These are phyloP conservation scores for Fomitopsis palustris DNA, from an alignment of 1,284 basidiomycete genomes.

Conservation along the genomic window DNA sequence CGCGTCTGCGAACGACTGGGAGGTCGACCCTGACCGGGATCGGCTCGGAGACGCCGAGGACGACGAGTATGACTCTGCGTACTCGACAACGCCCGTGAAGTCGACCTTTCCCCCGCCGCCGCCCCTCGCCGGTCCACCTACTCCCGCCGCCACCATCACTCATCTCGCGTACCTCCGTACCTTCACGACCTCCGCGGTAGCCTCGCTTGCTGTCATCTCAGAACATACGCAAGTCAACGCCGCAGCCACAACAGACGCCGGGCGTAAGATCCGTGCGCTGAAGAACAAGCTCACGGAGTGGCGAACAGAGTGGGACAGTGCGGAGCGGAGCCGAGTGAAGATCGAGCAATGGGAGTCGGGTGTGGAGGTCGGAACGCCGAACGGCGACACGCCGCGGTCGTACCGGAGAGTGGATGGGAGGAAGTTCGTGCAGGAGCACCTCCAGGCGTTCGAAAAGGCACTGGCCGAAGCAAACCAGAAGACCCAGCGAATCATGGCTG, in stretches of 20 bases:
- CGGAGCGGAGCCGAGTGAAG: conserved; percentile 66
- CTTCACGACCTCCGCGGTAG: conserved; percentile 65
- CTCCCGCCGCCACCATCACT: conserved; percentile 51
- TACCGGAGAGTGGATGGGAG: conserved; percentile 56
- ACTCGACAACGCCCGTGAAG: conserved; percentile 43
- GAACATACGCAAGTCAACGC: conserved; percentile 84
- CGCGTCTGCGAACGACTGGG: conserved; percentile 44
- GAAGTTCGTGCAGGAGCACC: conserved; percentile 67
- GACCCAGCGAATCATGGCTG: conserved; percentile 75
- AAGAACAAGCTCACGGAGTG: conserved; percentile 79
- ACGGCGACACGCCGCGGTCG: conserved; percentile 22
- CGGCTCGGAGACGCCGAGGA: conserved; percentile 42
- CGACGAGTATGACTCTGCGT: conserved; percentile 34
- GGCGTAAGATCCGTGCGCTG: conserved; percentile 74
- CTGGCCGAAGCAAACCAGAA: conserved; percentile 66
- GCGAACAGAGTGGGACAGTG: conserved; percentile 76
- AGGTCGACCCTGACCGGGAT: conserved; percentile 51
- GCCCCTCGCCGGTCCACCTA: conserved; percentile 37
- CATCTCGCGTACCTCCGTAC: conserved; percentile 68
- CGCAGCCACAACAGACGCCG: conserved; percentile 77
- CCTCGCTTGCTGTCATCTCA: conserved; percentile 74
- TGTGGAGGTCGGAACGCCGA: conserved; percentile 29
- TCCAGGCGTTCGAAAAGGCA: conserved; percentile 67
- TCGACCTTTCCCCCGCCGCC: conserved; percentile 48
- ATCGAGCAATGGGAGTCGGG: conserved; percentile 79